These are phyloP conservation scores for Ascochyta fabae DNA, from an alignment of 2,329 filamentous ascomycete genomes.

Conservation along the genomic window DNA sequence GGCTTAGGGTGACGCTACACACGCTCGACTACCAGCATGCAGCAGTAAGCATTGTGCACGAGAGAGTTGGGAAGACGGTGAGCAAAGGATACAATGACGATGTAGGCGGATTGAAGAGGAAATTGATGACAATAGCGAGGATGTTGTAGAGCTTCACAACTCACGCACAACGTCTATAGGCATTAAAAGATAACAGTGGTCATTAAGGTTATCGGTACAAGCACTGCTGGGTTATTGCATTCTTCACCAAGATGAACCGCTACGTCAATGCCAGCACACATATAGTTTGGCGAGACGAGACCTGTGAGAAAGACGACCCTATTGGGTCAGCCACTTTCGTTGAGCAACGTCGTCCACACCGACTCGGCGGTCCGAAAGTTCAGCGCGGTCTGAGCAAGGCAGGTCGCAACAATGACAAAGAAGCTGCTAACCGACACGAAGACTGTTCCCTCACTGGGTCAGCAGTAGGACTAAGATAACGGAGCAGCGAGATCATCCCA, in stretches of 20 bases:
- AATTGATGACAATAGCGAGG: too few relatives aligned
- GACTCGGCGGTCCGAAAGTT: slow-evolving; percentile 33
- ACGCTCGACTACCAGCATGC: too few relatives aligned
- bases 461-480: too few relatives aligned
- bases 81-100: too few relatives aligned
- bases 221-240: slow-evolving; percentile 31
- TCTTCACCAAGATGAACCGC: slow-evolving; percentile 44
- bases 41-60: too few relatives aligned
- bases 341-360: slow-evolving; percentile 56
- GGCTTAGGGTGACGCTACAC: too few relatives aligned
- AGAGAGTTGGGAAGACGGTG: too few relatives aligned
- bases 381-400: slow-evolving; percentile 51
- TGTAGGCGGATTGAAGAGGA: too few relatives aligned
- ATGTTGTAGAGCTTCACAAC: too few relatives aligned
- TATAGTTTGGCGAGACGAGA: slow-evolving; percentile 22
- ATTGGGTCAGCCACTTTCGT: slow-evolving; percentile 53
- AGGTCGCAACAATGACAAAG: slow-evolving; percentile 55
- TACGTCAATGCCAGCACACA: slow-evolving; percentile 29
- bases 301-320: slow-evolving; percentile 53
- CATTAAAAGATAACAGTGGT: slow-evolving; percentile 25
- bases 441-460: slow-evolving; percentile 2
- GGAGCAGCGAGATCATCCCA: too few relatives aligned
- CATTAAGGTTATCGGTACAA: slow-evolving; percentile 45
- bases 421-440: slow-evolving; percentile 41
- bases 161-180: too few relatives aligned